These are phyloP conservation scores for Trichoderma asperellum DNA, from an alignment of 2,329 filamentous ascomycete species.

Conservation along the genomic window DNA sequence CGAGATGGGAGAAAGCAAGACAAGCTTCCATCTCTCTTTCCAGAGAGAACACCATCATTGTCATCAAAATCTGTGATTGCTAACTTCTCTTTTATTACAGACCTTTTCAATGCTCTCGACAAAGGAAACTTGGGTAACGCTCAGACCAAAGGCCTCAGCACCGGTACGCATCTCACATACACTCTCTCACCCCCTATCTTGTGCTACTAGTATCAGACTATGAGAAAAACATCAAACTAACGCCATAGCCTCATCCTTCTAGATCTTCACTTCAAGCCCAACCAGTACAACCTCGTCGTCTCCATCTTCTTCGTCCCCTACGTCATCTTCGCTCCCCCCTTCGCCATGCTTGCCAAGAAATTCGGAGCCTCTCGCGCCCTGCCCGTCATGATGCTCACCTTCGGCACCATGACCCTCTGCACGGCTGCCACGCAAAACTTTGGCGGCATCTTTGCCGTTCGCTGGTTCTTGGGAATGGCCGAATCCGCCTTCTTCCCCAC, in stretches of 20 bases:
- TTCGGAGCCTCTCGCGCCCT: constrained; percentile 69
- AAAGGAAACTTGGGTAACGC: constrained; percentile 55
- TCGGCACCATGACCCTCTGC: constrained; percentile 68
- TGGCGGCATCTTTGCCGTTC: constrained; percentile 53
- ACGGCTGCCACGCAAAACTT: constrained; percentile 56
- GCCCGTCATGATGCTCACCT: constrained; percentile 72
- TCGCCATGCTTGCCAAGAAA: constrained; percentile 68
- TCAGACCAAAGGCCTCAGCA: constrained; percentile 54
- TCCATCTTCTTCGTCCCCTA: constrained; percentile 78
- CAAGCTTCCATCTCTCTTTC: background rate
- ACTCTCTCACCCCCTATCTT: background rate
- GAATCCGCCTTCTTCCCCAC: constrained; percentile 61
- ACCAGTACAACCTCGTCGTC: constrained; percentile 72
- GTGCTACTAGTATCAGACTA: background rate
- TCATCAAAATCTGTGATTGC: background rate
- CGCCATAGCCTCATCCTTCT: background rate
- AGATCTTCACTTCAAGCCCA: constrained; percentile 56
- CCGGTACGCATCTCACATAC: constrained; percentile 34
- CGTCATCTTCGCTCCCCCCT: constrained; percentile 66
- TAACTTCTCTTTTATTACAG: constrained; percentile 30
- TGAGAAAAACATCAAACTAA: background rate
- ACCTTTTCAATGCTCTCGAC: constrained; percentile 55
- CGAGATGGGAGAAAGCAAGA: background rate
- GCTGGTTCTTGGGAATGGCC: constrained; percentile 56
- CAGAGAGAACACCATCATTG: background rate